Evolutionary conservation across 768 basidiomycete genomes (phyloP), one percentile per base, ranked within the genome.

Genomic region (Pleurotus pulmonarius): DNA sequence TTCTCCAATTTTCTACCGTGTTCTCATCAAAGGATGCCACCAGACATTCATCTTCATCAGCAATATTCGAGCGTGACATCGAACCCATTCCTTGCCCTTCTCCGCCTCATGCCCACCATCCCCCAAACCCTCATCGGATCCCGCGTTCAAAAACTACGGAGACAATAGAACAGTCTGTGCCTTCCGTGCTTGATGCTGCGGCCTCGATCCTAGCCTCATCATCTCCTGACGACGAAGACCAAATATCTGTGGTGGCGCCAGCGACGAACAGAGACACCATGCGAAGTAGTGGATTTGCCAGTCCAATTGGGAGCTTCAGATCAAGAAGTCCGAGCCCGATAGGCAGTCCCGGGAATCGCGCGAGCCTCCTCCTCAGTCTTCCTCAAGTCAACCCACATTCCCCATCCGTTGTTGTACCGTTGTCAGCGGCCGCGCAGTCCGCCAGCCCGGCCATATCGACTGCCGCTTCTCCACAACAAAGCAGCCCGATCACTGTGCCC

Each of bases 41-140:
- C 60, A 78, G 77, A 1, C 80, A 90, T 63, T 93, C 90, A 0
- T 90, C 90, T 0, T 90, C 90, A 0, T 93, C 91, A 0, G 92
- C 92, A 38, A 95, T 94, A 56, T 95, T 95, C 58, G 92, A 95
- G 70, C 84, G 92, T 37, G 92, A 95, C 67, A 92, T 95, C 60
- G 92, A 94, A 61, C 86, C 86, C 49, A 69, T 71, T 63, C 68
- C 62, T 75, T 60, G 75, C 61, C 67, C 70, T 48, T 69, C 70
- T 20, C 70, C 78, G 57, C 67, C 66, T 34, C 58, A 59, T 54
- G 58, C 60, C 46, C 66, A 66, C 55, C 69, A 71, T 55, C 75
- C 69, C 1, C 66, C 63, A 24, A 86, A 90, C 64, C 89, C 90
- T 0, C 90, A 91, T 66, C 82, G 86, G 25, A 87, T 84, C 49